Conservation (phyloP, 169 alveolate genomes). For the Cryptosporidium baileyi region DNA sequence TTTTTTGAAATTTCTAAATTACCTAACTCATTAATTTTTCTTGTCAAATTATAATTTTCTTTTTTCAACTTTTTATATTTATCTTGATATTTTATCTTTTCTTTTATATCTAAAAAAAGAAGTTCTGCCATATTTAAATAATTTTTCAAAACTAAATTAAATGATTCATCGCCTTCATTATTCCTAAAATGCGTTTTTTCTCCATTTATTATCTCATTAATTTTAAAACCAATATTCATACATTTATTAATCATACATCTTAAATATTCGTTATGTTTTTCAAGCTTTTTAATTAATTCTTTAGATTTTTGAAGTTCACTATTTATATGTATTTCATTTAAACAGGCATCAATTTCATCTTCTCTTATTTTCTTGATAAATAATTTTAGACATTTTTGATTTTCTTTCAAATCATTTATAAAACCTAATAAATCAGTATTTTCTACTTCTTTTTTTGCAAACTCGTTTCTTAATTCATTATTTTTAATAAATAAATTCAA, state of each 20-base stretch:
- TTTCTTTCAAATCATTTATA: conserved; percentile 6
- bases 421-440: conserved; percentile 12
- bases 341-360: conserved; percentile 34
- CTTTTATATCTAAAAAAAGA: conserved; percentile 1
- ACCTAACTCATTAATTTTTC: neutral
- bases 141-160: neutral
- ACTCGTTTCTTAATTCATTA: neutral
- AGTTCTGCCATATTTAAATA: neutral
- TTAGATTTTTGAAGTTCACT: neutral
- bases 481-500: conserved; percentile 19
- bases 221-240: neutral
- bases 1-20: neutral
- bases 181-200: neutral
- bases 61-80: neutral
- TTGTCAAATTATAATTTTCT: conserved; percentile 5
- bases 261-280: conserved; percentile 12
- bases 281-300: neutral
- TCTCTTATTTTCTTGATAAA: conserved; percentile 30
- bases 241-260: neutral
- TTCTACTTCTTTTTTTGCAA: conserved; percentile 22
- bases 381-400: conserved; percentile 3
- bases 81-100: neutral
- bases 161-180: neutral
- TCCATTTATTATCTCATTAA: neutral
- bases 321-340: neutral